Evolutionary conservation across 768 basidiomycete genomes (phyloP), one percentile per base, ranked within the genome.

Genomic region (Boletus tomentosulus): DNA sequence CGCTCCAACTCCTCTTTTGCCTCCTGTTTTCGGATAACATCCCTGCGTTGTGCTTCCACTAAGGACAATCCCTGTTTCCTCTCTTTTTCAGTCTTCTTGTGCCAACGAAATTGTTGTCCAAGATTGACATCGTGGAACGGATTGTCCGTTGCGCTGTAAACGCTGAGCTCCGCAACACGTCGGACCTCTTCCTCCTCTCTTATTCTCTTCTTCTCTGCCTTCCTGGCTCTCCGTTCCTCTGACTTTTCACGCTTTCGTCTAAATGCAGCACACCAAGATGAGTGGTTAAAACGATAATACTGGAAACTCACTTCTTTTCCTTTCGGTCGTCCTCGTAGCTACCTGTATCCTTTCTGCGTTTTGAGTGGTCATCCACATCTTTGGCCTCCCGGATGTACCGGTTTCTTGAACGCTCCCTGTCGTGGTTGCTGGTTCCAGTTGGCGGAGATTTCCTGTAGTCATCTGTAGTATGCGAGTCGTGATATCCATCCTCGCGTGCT

Each of bases 111-210:
- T 68, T 95, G 92, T 66, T 98, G 92, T 22, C 86, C 88, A 31
- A 98, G 86, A 70, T 98, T 98, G 57, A 92, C 86, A 63, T 98
- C 97, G 72, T 97, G 92, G 76, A 98, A 99, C 0, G 97, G 97
- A 66, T 98, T 99, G 77, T 98, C 95, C 12, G 86, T 85, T 45
- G 94, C 91, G 60, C 92, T 94, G 76, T 98, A 98, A 59, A 97
- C 88, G 60, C 93, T 95, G 41, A 98, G 80, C 71, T 98, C 96
- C 10, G 92, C 93, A 15, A 97, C 87, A 62, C 89, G 86, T 27
- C 95, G 86, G 24, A 90, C 87, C 64, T 97, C 93, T 62, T 96
- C 94, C 60, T 92, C 91, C 53, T 91, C 89, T 59, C 76, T 83
- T 41, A 84, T 80, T 33, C 87, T 80, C 65, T 83, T 87, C 76